Evolutionary conservation across 805 yeast species (phyloP).

Genomic region (Debaryomyces hansenii): DNA sequence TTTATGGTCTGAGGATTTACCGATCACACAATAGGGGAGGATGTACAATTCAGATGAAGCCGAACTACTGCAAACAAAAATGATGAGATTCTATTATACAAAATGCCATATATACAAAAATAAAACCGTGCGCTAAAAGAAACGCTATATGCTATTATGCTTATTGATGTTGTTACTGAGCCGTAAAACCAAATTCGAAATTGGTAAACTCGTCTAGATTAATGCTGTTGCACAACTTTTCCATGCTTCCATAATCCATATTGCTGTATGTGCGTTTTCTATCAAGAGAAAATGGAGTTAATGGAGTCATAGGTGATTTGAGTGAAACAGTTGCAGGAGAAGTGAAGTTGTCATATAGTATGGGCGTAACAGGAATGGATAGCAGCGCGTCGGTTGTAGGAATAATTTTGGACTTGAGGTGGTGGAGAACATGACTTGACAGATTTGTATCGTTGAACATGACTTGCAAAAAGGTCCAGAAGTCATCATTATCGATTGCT

Average conservation of each 20-base stretch:
- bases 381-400: not conserved
- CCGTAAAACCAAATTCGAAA: not conserved
- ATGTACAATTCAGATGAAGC: no score
- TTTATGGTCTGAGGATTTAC: no score
- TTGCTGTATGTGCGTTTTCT: not conserved
- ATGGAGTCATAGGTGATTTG: constrained; percentile 23
- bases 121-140: no score
- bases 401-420: not conserved
- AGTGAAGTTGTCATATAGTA: not conserved
- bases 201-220: not conserved
- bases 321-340: constrained; percentile 3
- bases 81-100: not conserved
- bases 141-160: no score
- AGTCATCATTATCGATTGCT: constrained; percentile 17
- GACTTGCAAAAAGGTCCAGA: constrained; percentile 20
- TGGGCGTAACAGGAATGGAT: not conserved
- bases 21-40: not conserved
- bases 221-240: not conserved
- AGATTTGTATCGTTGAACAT: no score
- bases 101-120: no score
- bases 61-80: not conserved
- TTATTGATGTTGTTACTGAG: no score
- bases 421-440: not conserved
- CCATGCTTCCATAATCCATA: not conserved
- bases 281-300: constrained; percentile 13